Conservation (phyloP, 306 rosid genomes). For the Corylus heterophylla region DNA sequence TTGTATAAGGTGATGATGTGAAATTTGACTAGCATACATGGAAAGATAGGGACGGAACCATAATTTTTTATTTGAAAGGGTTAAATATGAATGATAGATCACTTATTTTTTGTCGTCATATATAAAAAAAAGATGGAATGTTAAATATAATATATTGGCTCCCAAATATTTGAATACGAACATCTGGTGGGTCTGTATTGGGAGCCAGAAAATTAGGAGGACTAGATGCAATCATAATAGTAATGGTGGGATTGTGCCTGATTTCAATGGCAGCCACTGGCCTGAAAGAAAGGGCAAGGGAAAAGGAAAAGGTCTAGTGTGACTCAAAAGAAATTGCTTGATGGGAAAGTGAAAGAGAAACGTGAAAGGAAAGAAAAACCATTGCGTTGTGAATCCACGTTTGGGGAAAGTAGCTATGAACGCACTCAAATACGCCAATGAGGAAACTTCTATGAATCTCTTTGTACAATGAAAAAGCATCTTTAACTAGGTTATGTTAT, state of each 20-base stretch:
- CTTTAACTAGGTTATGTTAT: too few species aligned
- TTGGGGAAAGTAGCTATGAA: too few species aligned
- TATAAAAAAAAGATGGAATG: background rate
- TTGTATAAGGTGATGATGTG: too few species aligned
- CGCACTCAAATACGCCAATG: too few species aligned
- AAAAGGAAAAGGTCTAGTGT: background rate
- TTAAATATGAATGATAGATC: too few species aligned
- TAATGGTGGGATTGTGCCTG: background rate
- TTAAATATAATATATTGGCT: background rate
- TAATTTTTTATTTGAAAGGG: too few species aligned
- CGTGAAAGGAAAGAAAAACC: background rate
- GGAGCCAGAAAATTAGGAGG: background rate
- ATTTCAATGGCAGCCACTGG: background rate
- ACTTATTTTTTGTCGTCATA: background rate
- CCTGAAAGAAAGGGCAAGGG: background rate
- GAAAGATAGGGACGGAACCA: too few species aligned
- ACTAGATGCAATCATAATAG: background rate
- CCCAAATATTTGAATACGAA: background rate
- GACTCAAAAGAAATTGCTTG: background rate
- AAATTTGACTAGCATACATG: too few species aligned
- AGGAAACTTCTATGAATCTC: too few species aligned
- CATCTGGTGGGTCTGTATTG: background rate
- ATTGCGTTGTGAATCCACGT: background rate
- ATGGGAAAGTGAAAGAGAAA: background rate
- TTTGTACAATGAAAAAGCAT: too few species aligned